Evolutionary conservation across 768 basidiomycete genomes (phyloP).

Genomic region (Cystofilobasidium macerans): DNA sequence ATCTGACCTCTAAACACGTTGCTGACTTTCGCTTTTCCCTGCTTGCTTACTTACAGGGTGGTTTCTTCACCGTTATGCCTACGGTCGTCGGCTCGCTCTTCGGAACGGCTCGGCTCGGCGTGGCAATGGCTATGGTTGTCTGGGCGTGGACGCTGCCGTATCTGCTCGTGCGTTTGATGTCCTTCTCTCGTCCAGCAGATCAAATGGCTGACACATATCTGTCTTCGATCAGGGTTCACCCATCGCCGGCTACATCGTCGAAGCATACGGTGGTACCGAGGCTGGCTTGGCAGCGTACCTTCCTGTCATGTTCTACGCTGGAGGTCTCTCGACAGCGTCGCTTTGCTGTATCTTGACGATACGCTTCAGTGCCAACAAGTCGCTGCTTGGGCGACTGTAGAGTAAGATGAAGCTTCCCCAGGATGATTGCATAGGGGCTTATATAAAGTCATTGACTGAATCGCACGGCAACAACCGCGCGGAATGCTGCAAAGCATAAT

Average conservation of each 20-base stretch:
- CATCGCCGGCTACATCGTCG: not conserved
- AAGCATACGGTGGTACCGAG: not conserved
- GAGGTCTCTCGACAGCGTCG: not conserved
- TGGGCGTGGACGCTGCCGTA: not conserved
- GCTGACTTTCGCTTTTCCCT: no score
- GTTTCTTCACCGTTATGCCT: not conserved
- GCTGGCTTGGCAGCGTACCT: not conserved
- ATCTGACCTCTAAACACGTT: no score
- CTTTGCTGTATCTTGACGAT: not conserved
- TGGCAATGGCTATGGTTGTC: slow-evolving; percentile 1
- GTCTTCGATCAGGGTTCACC: slow-evolving; percentile 4
- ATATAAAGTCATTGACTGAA: no score
- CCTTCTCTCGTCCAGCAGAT: no score
- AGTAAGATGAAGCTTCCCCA: no score
- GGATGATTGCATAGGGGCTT: no score
- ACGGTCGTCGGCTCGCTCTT: not conserved
- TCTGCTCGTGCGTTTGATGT: not conserved
- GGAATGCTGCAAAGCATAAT: no score
- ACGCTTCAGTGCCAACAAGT: not conserved
- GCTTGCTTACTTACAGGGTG: not conserved
- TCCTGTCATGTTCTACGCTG: slow-evolving; percentile 1
- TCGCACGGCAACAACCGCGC: no score
- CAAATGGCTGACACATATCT: no score
- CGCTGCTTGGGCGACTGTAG: not conserved
- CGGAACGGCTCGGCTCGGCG: not conserved